These are phyloP conservation scores for Globisporangium spinosum DNA, from an alignment of 352 stramenopile species.

Conservation along the genomic window DNA sequence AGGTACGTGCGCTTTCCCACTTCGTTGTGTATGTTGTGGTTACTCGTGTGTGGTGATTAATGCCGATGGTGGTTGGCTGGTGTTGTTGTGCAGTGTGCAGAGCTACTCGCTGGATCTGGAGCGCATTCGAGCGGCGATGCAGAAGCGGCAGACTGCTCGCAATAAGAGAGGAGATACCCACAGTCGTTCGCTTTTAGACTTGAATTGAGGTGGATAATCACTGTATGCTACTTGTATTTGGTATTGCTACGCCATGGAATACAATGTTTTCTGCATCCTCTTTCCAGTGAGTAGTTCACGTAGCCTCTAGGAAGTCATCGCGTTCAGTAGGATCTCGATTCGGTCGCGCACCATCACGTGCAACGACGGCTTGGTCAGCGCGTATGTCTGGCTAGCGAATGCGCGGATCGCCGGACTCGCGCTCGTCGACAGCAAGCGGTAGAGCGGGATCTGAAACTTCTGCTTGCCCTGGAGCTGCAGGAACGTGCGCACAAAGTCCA, in stretches of 20 bases:
- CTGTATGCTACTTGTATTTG: neutral
- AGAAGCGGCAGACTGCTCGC: constrained; percentile 9
- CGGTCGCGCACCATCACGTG: constrained; percentile 79
- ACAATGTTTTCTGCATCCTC: neutral
- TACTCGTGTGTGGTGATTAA: neutral
- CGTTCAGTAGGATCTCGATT: constrained; percentile 47
- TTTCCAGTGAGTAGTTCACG: neutral
- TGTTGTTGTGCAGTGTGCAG: constrained; percentile 24
- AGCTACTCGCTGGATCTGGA: constrained; percentile 34
- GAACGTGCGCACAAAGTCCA: constrained; percentile 49
- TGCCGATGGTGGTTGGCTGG: neutral
- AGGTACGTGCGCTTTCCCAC: neutral
- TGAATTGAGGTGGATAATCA: neutral
- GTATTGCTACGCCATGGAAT: neutral
- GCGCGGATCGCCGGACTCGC: constrained; percentile 31
- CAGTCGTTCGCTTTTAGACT: neutral
- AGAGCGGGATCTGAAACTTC: constrained; percentile 78
- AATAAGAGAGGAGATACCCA: neutral
- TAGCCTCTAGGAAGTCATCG: neutral
- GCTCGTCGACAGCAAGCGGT: constrained; percentile 51
- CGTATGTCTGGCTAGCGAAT: constrained; percentile 48
- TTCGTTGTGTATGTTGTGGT: neutral
- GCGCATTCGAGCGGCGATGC: constrained; percentile 28
- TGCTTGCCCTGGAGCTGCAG: constrained; percentile 73
- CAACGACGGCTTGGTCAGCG: constrained; percentile 37